phyloP scores from a whole-genome alignment of 148 eudicot genomes.

The Cornus suecica region DNA sequence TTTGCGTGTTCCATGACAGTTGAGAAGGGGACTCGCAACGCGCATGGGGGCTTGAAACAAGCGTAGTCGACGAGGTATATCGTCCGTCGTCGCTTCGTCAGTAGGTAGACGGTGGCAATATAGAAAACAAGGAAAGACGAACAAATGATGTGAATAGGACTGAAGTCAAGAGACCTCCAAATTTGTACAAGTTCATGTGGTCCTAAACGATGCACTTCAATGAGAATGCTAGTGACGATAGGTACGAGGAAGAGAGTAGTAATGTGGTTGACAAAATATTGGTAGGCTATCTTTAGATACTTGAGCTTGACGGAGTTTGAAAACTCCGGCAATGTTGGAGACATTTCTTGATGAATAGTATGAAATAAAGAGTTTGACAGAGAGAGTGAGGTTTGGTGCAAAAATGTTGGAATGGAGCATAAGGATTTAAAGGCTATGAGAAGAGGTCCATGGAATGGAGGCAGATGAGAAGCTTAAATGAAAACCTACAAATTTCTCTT shows the following conservation, averaged over 20 bases:
- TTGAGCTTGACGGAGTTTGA: constrained; percentile 6
- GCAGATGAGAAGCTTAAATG: constrained; percentile 16
- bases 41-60: constrained; percentile 24
- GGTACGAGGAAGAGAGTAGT: constrained; percentile 8
- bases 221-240: neutral
- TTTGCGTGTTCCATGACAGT: constrained; percentile 12
- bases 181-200: constrained; percentile 3
- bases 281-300: constrained; percentile 19
- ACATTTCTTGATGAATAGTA: neutral
- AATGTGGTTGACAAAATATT: constrained; percentile 21
- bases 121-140: constrained; percentile 5
- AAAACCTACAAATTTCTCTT: neutral
- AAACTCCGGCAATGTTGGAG: constrained; percentile 9
- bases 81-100: constrained; percentile 7
- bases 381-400: neutral
- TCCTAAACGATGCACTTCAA: constrained; percentile 4
- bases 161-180: constrained; percentile 12
- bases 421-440: neutral
- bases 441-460: neutral
- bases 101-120: constrained; percentile 3
- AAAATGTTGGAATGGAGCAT: neutral
- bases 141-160: constrained; percentile 1
- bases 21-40: constrained; percentile 11
- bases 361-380: too few species aligned
- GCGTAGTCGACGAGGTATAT: constrained; percentile 28